Evolutionary conservation across 2,329 filamentous ascomycete species (phyloP), one percentile per base, ranked within the genome.

Genomic region (Apiospora koreana): DNA sequence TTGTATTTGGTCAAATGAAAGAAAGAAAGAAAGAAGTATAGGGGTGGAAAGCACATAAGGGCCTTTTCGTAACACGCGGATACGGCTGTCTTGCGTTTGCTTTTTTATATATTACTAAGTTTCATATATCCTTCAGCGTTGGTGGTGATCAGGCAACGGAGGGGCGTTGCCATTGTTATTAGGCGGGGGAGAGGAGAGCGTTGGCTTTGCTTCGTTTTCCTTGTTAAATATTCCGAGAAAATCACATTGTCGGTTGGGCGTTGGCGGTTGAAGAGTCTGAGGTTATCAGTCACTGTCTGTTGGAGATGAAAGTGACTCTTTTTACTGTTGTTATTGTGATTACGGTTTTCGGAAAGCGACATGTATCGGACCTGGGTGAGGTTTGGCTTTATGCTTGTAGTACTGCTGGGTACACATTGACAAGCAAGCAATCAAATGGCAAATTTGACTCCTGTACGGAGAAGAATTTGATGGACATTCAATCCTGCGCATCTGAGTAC

Each of bases 41-140:
- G 21, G 54, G 28, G 28, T 62, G 21, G 54, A 62, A 62, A 62
- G 54, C 54, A 62, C 54, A 62, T 62, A n/a, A 62, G 54, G 54
- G 54, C 54, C 54, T 62, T 62, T 62, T 62, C 54, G 54, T 62
- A 62, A 21, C 54, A 62, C 54, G 54, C 54, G 54, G 54, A 38
- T 62, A 38, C 43, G 54, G 54, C 54, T 21, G 54, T 62, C 54
- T 62, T 38, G 54, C 54, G 54, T 62, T 62, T 62, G 54, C 54
- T 62, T 62, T 62, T 58, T 28, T 38, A 31, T 62, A 62, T n/a
- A 62, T 62, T 38, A 18, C 35, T 18, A 14, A 5, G 21, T 62
- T 62, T 38, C 31, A 62, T 38, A 62, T 38, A 38, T 38, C 31
- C 54, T 62, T 62, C 31, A n/a, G 54, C 54, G 54, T 62, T 3